phyloP scores from a whole-genome alignment of 345 rosid species.

The Eucalyptus pauciflora region DNA sequence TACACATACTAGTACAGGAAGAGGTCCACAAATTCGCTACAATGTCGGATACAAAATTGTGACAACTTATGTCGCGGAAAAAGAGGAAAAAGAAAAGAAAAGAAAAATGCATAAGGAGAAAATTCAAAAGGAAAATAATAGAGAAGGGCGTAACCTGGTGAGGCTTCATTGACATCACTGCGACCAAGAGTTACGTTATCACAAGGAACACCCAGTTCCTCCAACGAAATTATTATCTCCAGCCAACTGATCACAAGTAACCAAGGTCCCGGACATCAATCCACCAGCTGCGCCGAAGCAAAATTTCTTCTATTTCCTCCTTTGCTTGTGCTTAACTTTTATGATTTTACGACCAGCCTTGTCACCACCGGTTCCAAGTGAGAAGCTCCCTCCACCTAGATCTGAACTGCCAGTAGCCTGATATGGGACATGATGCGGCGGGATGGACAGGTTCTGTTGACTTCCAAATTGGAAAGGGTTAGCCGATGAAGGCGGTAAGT shows the following conservation, averaged over 20 bases:
- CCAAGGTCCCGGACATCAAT: not conserved
- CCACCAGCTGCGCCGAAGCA: not conserved
- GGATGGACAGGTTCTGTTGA: conserved; percentile 25
- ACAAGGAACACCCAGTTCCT: not conserved
- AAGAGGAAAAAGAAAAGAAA: not conserved
- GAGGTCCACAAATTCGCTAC: conserved; percentile 1
- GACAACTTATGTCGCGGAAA: not conserved
- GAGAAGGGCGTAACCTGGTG: not conserved
- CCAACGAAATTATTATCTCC: not conserved
- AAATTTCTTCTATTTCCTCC: not conserved
- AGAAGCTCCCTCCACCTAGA: conserved; percentile 73
- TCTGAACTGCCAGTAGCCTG: conserved; percentile 46
- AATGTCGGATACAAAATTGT: conserved; percentile 27
- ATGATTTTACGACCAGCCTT: conserved; percentile 9
- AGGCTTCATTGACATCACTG: not conserved
- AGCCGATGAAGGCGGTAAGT: not conserved
- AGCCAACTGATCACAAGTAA: not conserved
- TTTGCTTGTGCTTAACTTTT: not conserved
- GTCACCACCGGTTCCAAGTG: conserved; percentile 59
- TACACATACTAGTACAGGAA: conserved; percentile 3
- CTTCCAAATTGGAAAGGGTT: conserved; percentile 61
- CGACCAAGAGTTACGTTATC: not conserved
- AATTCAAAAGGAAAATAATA: not conserved
- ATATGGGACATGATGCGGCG: not conserved
- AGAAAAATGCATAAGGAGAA: not conserved